These are phyloP conservation scores for Spatholobus suberectus DNA, from an alignment of 306 rosid genomes.

Conservation along the genomic window DNA sequence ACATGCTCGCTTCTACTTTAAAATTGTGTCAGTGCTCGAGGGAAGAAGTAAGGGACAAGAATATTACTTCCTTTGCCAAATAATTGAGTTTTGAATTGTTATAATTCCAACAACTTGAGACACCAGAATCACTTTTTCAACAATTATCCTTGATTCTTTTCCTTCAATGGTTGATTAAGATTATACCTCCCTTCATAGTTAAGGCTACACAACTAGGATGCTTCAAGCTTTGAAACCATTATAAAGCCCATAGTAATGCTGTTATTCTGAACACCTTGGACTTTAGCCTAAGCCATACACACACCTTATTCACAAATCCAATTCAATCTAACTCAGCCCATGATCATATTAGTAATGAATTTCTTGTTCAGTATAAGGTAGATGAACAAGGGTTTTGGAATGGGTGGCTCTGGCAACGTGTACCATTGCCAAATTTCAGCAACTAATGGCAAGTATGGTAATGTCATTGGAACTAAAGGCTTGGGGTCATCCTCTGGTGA, in stretches of 20 bases:
- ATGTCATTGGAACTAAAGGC: too few species aligned
- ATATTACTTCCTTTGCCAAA: neutral
- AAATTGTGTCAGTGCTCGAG: too few species aligned
- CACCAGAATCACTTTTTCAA: neutral
- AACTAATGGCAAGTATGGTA: too few species aligned
- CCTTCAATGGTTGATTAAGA: conserved; percentile 1
- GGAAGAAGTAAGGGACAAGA: too few species aligned
- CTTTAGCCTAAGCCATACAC: neutral
- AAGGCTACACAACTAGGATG: neutral
- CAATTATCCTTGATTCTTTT: conserved; percentile 14
- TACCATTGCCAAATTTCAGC: neutral
- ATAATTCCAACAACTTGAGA: neutral
- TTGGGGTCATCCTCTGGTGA: conserved; percentile 31
- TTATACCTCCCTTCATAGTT: conserved; percentile 33
- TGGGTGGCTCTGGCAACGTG: conserved; percentile 35
- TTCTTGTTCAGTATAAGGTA: neutral
- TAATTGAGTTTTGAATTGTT: conserved; percentile 1
- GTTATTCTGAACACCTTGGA: too few species aligned
- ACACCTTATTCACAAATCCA: neutral
- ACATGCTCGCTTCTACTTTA: too few species aligned
- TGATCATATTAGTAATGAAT: conserved; percentile 3
- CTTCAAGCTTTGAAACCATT: neutral
- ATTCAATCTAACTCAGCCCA: neutral
- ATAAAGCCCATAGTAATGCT: neutral
- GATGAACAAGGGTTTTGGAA: conserved; percentile 7